A percentile compares a stretch with the other conserved stretches of the same genome.
These are phyloP conservation scores for Mortierella sp. DNA, from an alignment of 371 early-diverging fungal genomes.

Conservation along the genomic window DNA sequence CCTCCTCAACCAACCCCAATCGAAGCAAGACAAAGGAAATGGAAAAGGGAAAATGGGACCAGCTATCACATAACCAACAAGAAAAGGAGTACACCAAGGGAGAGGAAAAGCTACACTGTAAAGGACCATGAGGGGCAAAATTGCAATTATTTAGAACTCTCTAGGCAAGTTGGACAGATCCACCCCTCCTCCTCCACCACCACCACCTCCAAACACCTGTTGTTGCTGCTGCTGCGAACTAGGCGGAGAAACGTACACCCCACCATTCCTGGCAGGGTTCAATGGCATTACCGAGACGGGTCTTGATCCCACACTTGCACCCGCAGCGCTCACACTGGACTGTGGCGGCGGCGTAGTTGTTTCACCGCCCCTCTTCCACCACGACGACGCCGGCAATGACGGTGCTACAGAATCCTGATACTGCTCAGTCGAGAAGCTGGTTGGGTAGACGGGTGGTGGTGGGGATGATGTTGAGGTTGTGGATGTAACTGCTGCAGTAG, in stretches of 20 bases:
- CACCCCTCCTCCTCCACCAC: not conserved
- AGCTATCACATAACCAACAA: too few relatives aligned
- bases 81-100: too few relatives aligned
- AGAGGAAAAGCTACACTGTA: too few relatives aligned
- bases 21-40: too few relatives aligned
- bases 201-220: not conserved
- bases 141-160: slow-evolving; percentile 2
- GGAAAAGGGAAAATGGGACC: too few relatives aligned
- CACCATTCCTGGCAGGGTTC: not conserved
- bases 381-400: not conserved
- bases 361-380: not conserved
- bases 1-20: too few relatives aligned
- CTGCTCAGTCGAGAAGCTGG: not conserved
- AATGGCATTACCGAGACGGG: not conserved
- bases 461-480: not conserved
- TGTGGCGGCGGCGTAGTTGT: not conserved
- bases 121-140: too few relatives aligned
- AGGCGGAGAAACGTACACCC: not conserved
- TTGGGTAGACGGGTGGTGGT: not conserved
- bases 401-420: not conserved
- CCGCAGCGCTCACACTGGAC: not conserved
- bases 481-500: not conserved
- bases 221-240: not conserved
- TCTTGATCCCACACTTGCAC: not conserved
- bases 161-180: slow-evolving; percentile 16